Evolutionary conservation across 1,139 yeast species (phyloP).

Genomic region (Candida neerlandica): DNA sequence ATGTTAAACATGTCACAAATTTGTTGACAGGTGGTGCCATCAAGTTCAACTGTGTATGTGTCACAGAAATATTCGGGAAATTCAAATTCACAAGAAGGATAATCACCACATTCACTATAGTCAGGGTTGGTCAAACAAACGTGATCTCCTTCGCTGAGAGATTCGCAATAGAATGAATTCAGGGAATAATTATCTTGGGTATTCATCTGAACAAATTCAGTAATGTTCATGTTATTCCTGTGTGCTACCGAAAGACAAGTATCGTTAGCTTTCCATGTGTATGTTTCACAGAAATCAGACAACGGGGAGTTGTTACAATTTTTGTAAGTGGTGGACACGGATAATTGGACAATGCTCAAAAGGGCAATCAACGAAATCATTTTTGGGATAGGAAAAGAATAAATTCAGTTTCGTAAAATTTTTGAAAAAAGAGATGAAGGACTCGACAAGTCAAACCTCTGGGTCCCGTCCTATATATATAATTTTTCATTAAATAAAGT

Average conservation of each 20-base stretch:
- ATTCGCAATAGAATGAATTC: background rate
- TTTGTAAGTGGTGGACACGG: background rate
- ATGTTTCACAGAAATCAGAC: background rate
- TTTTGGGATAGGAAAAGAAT: too few relatives aligned
- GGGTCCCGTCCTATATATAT: too few relatives aligned
- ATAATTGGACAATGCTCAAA: background rate
- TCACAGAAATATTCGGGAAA: background rate
- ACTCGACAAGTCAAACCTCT: too few relatives aligned
- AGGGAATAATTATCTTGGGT: background rate
- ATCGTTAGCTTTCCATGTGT: background rate
- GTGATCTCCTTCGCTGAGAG: background rate
- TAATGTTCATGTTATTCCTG: background rate
- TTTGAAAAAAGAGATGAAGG: too few relatives aligned
- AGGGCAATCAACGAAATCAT: background rate
- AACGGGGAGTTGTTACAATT: background rate
- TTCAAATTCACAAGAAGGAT: background rate
- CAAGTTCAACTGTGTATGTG: background rate
- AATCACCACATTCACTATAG: background rate
- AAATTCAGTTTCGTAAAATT: too few relatives aligned
- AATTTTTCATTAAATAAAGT: too few relatives aligned
- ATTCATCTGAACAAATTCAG: background rate
- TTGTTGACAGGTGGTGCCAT: background rate
- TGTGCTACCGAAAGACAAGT: background rate
- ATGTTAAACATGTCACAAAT: background rate
- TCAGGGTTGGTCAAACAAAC: background rate